These are phyloP conservation scores for Skeletonema potamos DNA, from an alignment of 108 stramenopile genomes.

Conservation along the genomic window DNA sequence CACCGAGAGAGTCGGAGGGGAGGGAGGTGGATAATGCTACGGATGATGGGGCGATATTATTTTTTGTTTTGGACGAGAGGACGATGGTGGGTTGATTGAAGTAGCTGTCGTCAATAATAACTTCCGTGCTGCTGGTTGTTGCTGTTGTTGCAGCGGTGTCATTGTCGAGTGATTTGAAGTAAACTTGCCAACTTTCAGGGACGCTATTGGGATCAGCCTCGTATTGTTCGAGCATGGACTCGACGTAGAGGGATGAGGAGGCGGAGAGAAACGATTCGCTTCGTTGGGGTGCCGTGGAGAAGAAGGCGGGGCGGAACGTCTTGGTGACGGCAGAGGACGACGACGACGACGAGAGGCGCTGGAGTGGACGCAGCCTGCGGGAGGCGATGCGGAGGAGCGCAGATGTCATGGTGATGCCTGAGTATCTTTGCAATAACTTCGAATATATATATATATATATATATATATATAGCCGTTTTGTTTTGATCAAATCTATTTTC, in stretches of 20 bases:
- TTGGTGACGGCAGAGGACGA: neutral
- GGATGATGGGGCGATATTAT: neutral
- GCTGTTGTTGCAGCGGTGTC: neutral
- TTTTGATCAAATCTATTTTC: too few relatives aligned
- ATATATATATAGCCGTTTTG: neutral
- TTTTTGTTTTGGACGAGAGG: conserved; percentile 16
- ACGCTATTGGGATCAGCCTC: conserved; percentile 67
- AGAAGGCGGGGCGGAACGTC: neutral
- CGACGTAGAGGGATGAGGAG: conserved; percentile 76
- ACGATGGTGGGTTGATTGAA: conserved; percentile 46
- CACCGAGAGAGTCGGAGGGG: conserved; percentile 88
- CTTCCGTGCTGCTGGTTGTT: neutral
- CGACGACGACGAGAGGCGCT: neutral
- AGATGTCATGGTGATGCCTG: neutral
- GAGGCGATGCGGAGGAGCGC: neutral
- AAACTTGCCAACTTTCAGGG: conserved; percentile 60
- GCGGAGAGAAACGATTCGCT: conserved; percentile 79
- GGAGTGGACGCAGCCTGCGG: neutral
- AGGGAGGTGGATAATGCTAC: conserved; percentile 22
- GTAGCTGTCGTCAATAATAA: neutral
- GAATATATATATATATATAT: too few relatives aligned
- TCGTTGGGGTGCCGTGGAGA: conserved; percentile 7
- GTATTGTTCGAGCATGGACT: conserved; percentile 83
- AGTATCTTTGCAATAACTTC: too few relatives aligned
- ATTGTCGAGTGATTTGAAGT: conserved; percentile 13